Base-by-base conservation (phyloP, 2,329 filamentous ascomycete species). In the Pseudovirgaria hyperparasitica region DNA sequence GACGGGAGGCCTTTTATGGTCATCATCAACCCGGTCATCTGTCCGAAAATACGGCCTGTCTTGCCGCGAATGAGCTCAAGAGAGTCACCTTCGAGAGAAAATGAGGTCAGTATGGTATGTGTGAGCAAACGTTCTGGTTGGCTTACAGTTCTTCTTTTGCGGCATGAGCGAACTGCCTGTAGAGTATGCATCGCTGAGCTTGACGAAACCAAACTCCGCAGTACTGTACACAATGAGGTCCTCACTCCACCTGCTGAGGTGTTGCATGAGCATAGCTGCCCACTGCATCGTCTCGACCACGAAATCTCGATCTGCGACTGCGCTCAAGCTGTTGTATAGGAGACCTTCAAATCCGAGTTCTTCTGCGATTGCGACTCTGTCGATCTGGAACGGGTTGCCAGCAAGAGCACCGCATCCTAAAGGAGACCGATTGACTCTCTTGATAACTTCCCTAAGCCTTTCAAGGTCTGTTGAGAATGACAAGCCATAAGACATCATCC, bases 61-160 rank as follows among this genome's bases (percentile, higher is more conserved):
- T 86, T 86, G 27, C 81, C 81, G n/a, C 81, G 69, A 33, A 86
- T 66, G 19, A 87, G 62, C 44, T 81, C 72, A 12, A 87, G 62
- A 21, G 70, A 75, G 55, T 87, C 81, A 2, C 68, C 66, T n/a
- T n/a, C n/a, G n/a, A n/a, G n/a, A n/a, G n/a, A n/a, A n/a, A n/a
- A n/a, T n/a, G n/a, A n/a, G n/a, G n/a, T 9, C 19, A 9, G 9
- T 11, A 42, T 42, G 7, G 29, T 38, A 21, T 9, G 19, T 9
- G 19, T 21, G n/a, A 9, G 9, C n/a, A 9, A n/a, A 9, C 19
- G n/a, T 21, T 21, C 9, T 9, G 9, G 9, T 31, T n/a, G n/a
- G n/a, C n/a, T n/a, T n/a, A n/a, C n/a, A n/a, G 56, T 86, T 86
- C 65, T 85, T 84, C 69, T 87, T 87, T 50, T 90, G 75, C 3